Conservation (phyloP, 257 asterid genomes). For the Nicotiana obtusifolia region DNA sequence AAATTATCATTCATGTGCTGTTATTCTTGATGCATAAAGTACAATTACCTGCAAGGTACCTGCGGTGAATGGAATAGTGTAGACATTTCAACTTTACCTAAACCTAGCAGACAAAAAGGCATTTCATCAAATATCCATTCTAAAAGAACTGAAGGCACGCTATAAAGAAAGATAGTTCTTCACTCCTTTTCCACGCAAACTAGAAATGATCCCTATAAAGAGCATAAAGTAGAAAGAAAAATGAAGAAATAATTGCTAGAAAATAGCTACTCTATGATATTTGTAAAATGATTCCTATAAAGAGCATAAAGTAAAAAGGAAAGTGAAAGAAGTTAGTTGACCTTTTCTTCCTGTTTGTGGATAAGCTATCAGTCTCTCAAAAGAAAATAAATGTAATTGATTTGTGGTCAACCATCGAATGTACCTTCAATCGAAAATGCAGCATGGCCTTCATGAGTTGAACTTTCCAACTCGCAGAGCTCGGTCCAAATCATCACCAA, state of each 20-base stretch:
- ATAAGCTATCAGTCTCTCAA: slow-evolving; percentile 9
- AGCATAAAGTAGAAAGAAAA: background rate
- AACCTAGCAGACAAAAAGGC: slow-evolving; percentile 39
- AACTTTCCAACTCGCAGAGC: slow-evolving; percentile 20
- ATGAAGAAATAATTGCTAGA: background rate
- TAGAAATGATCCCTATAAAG: background rate
- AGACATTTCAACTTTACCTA: slow-evolving; percentile 66
- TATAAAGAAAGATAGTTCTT: too few relatives aligned
- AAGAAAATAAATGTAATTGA: slow-evolving; percentile 3
- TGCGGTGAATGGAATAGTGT: slow-evolving; percentile 75
- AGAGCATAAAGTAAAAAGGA: background rate
- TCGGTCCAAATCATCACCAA: slow-evolving; percentile 59
- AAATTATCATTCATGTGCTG: slow-evolving; percentile 7
- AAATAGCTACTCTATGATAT: too few relatives aligned
- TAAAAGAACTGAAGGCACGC: slow-evolving; percentile 1
- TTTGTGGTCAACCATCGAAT: slow-evolving; percentile 8
- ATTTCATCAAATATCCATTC: slow-evolving; percentile 14
- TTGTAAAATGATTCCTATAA: background rate
- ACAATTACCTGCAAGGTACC: slow-evolving; percentile 45
- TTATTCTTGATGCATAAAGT: background rate
- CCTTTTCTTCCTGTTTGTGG: background rate
- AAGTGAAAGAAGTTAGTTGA: background rate
- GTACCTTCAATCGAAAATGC: slow-evolving; percentile 85
- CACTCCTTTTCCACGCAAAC: background rate
- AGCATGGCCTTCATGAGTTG: slow-evolving; percentile 59